Evolutionary conservation across 768 basidiomycete genomes (phyloP), one percentile per base, ranked within the genome.

Genomic region (Melanogaster broomeanus): DNA sequence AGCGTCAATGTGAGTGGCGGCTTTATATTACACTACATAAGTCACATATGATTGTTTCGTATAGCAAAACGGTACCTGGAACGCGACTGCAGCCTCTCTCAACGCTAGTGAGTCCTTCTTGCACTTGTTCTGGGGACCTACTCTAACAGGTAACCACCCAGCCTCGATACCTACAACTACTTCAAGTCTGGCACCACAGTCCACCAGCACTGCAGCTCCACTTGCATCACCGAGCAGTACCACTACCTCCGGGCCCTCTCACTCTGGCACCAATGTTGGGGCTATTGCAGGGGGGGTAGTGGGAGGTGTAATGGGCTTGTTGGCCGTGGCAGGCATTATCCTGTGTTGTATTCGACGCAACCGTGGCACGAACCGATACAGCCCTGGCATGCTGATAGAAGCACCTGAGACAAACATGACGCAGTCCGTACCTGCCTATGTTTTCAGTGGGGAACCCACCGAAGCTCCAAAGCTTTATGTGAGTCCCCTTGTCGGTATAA

Each of bases 291-390:
- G 64, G 15, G 63, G 55, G 12, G 57, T 55, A 16, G 52, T 66
- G 8, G 61, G 52, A 22, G 59, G 55, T 34, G 43, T 58, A 10
- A 48, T 55, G 18, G 58, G 34, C 7, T 13, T 53, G 12, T 45
- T 45, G 15, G 24, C 61, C 16, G 39, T 63, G 12, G 22, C 21
- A n/a, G 41, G 38, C 15, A 7, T 52, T 3, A 24, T 48, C 13
- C 24, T 60, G 16, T 62, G 60, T 42, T 63, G 61, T 55, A 3
- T 67, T 31, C 60, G 68, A 10, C 58, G 63, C 16, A 47, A 45
- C 18, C 59, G 59, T 31, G 48, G 51, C 2, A 60, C 70, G 6
- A 64, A 63, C 0, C 64, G 60, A 7, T 67, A 64, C 42, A 38
- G 45, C 58, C 45, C 48, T 45, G 10, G 51, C 48, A 58, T 16